Evolutionary conservation across 805 yeast species (phyloP).

Genomic region (Candida xyloterini): DNA sequence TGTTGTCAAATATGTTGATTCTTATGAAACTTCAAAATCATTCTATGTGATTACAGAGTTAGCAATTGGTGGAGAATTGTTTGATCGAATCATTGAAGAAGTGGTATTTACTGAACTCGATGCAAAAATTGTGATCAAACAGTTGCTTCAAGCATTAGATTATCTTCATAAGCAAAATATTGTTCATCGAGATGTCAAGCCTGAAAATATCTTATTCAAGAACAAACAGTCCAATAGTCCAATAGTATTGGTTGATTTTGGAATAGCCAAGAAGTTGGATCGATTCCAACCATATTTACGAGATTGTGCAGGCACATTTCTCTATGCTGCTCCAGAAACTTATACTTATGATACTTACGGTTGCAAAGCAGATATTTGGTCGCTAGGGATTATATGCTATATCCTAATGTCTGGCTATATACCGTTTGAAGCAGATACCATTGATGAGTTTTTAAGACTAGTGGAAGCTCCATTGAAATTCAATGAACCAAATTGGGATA

Average conservation of each 20-base stretch:
- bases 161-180: conserved; percentile 71
- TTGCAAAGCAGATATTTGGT: conserved; percentile 36
- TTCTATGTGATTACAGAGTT: conserved; percentile 86
- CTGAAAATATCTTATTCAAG: conserved; percentile 70
- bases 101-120: conserved; percentile 83
- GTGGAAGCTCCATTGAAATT: conserved; percentile 7
- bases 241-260: conserved; percentile 86
- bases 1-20: conserved; percentile 77
- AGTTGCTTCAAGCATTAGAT: conserved; percentile 66
- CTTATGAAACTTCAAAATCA: conserved; percentile 85
- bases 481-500: conserved; percentile 9
- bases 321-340: conserved; percentile 94
- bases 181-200: conserved; percentile 72
- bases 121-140: conserved; percentile 67
- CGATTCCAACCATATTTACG: conserved; percentile 8
- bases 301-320: conserved; percentile 62
- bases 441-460: conserved; percentile 23
- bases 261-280: conserved; percentile 71
- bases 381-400: conserved; percentile 19
- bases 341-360: conserved; percentile 45
- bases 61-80: conserved; percentile 90
- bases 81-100: conserved; percentile 72
- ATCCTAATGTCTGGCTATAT: conserved; percentile 18
- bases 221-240: conserved; percentile 47
- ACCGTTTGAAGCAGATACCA: conserved; percentile 12